Percentiles rank a stretch among this genome's conserved stretches.
phyloP scores from a whole-genome alignment of 2,329 filamentous ascomycete genomes.

The Rhexocercosporidium sp. region DNA sequence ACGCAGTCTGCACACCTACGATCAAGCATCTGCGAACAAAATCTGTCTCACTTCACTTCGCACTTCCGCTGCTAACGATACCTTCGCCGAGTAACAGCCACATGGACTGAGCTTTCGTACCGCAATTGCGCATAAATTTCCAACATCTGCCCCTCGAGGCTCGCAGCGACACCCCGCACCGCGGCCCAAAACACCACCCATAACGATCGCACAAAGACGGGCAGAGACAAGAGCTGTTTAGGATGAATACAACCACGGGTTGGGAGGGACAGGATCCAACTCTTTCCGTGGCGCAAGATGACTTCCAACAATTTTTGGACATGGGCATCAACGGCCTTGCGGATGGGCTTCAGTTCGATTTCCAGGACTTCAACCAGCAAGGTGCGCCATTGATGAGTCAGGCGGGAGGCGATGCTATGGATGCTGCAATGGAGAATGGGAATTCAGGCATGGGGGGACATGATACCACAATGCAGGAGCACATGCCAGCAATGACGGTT shows the following conservation, averaged over 20 bases:
- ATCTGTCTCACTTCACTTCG: constrained; percentile 2
- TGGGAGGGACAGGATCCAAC: constrained; percentile 64
- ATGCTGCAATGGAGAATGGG: constrained; percentile 51
- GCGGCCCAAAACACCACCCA: constrained; percentile 7
- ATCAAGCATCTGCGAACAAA: not conserved
- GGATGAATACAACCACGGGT: constrained; percentile 41
- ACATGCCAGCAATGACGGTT: constrained; percentile 55
- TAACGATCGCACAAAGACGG: not conserved
- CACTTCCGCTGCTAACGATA: not conserved
- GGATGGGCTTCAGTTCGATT: constrained; percentile 64
- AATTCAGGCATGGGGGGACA: constrained; percentile 31
- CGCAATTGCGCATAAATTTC: constrained; percentile 10
- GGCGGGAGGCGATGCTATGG: constrained; percentile 48
- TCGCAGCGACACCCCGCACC: constrained; percentile 18
- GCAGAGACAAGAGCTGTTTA: constrained; percentile 9
- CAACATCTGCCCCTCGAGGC: constrained; percentile 14
- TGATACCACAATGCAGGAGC: constrained; percentile 49
- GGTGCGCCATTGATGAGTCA: constrained; percentile 38
- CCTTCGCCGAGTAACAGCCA: constrained; percentile 15
- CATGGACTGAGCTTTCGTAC: constrained; percentile 25
- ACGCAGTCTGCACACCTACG: not conserved
- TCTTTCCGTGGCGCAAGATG: constrained; percentile 60
- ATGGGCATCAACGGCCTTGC: constrained; percentile 60
- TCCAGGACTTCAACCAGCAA: constrained; percentile 56
- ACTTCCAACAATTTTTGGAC: constrained; percentile 68